A percentile compares a stretch with the other conserved stretches of the same genome.
Evolutionary conservation across 257 asterid species (phyloP).

Genomic region (Solanum dulcamara): DNA sequence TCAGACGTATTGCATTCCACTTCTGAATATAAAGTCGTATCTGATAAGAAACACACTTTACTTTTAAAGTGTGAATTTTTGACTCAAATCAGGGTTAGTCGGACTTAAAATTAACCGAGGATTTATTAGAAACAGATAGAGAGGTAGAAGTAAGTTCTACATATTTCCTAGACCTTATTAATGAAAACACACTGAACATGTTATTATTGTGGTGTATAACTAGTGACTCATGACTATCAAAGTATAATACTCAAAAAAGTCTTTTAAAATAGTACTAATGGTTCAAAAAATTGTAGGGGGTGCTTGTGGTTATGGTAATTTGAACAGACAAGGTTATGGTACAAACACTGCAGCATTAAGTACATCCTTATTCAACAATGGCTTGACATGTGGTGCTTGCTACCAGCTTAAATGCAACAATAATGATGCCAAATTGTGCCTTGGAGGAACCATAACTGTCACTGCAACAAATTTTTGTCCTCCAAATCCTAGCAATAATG

Average conservation of each 20-base stretch:
- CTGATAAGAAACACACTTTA: background rate
- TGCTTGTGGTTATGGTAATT: conserved; percentile 89
- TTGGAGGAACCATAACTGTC: conserved; percentile 49
- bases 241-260: background rate
- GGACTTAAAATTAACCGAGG: background rate
- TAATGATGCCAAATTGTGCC: conserved; percentile 37
- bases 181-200: background rate
- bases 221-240: background rate
- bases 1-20: background rate
- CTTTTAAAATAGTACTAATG: background rate
- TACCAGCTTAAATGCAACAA: conserved; percentile 46
- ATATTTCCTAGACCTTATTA: too few species aligned
- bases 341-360: conserved; percentile 87
- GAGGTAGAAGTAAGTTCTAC: too few species aligned
- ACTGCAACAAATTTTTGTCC: conserved; percentile 95
- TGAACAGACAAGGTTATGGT: conserved; percentile 71
- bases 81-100: background rate
- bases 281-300: conserved; percentile 43
- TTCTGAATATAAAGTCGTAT: background rate
- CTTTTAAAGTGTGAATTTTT: background rate
- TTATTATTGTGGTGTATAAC: background rate
- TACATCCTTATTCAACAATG: conserved; percentile 77
- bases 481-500: conserved; percentile 71
- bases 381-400: conserved; percentile 79
- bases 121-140: background rate